Conservation (phyloP, 2,329 filamentous ascomycete genomes). For the Uncinocarpus reesii region DNA sequence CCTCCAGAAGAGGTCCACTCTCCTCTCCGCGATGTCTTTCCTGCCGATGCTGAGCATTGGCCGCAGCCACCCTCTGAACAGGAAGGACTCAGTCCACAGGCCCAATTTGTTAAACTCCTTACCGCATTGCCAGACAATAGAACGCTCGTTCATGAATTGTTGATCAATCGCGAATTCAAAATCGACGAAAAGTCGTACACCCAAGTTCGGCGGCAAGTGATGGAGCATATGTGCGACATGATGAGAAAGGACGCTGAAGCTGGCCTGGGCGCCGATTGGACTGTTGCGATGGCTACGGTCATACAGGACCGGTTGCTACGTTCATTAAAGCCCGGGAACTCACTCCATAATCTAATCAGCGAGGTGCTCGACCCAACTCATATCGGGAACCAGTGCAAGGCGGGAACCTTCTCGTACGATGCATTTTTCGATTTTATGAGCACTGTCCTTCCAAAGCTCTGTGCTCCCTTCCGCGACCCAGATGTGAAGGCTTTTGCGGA, state of each 20-base stretch:
- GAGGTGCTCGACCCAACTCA: constrained; percentile 51
- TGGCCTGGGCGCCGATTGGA: constrained; percentile 49
- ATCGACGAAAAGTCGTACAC: constrained; percentile 44
- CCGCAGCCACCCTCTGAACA: constrained; percentile 26
- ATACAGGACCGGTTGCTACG: constrained; percentile 51
- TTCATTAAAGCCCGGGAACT: constrained; percentile 50
- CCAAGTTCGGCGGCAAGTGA: constrained; percentile 46
- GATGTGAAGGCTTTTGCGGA: constrained; percentile 48
- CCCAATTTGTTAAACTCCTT: constrained; percentile 44
- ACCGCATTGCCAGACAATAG: constrained; percentile 53
- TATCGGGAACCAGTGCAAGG: constrained; percentile 48
- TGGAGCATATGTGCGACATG: constrained; percentile 48
- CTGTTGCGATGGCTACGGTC: constrained; percentile 56
- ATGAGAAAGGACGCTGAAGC: constrained; percentile 50
- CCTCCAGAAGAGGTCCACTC: constrained; percentile 26
- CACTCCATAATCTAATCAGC: constrained; percentile 50
- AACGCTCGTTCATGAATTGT: constrained; percentile 52
- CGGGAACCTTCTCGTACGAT: constrained; percentile 53
- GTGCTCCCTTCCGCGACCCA: constrained; percentile 53
- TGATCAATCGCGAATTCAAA: constrained; percentile 54
- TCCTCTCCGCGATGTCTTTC: constrained; percentile 34
- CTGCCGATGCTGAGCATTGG: constrained; percentile 24
- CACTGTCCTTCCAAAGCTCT: constrained; percentile 52
- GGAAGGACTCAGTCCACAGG: constrained; percentile 30
- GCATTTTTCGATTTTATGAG: constrained; percentile 56